Evolutionary conservation across 2,329 filamentous ascomycete species (phyloP).

Genomic region (Xylariaceae sp.): DNA sequence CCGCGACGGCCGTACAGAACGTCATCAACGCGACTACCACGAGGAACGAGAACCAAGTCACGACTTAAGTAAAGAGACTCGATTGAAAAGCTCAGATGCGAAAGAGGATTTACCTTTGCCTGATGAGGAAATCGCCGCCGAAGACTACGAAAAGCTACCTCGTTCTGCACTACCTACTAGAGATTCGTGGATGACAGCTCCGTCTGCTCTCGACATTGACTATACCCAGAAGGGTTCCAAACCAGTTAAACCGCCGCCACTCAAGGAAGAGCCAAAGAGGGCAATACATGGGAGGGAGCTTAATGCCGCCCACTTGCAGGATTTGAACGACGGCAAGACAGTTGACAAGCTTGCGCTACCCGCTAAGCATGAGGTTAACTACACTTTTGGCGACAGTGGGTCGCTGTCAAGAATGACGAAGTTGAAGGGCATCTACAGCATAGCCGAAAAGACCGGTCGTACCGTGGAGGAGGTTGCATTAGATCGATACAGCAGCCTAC

Average conservation of each 20-base stretch:
- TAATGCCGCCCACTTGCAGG: conserved; percentile 70
- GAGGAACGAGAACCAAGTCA: conserved; percentile 41
- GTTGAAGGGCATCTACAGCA: conserved; percentile 82
- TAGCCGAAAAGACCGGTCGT: conserved; percentile 76
- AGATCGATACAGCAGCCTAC: conserved; percentile 80
- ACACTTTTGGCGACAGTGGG: conserved; percentile 87
- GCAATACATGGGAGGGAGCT: conserved; percentile 82
- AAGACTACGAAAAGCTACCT: conserved; percentile 36
- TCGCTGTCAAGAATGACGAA: conserved; percentile 98
- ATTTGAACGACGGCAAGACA: conserved; percentile 63
- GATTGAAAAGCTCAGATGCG: conserved; percentile 53
- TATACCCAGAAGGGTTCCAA: conserved; percentile 71
- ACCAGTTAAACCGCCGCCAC: conserved; percentile 59
- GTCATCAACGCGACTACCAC: conserved; percentile 35
- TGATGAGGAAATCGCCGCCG: conserved; percentile 54
- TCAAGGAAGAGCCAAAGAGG: conserved; percentile 68
- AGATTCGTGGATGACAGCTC: conserved; percentile 95
- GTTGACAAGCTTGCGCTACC: conserved; percentile 60
- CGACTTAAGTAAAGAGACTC: conserved; percentile 44
- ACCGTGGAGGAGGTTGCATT: conserved; percentile 81
- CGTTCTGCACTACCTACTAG: conserved; percentile 60
- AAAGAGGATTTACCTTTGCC: conserved; percentile 60
- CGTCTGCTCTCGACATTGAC: conserved; percentile 81
- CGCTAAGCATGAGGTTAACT: conserved; percentile 70
- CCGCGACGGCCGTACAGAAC: conserved; percentile 51